phyloP scores from a whole-genome alignment of 2,329 filamentous ascomycete genomes.

The Hypoxylon sp. region DNA sequence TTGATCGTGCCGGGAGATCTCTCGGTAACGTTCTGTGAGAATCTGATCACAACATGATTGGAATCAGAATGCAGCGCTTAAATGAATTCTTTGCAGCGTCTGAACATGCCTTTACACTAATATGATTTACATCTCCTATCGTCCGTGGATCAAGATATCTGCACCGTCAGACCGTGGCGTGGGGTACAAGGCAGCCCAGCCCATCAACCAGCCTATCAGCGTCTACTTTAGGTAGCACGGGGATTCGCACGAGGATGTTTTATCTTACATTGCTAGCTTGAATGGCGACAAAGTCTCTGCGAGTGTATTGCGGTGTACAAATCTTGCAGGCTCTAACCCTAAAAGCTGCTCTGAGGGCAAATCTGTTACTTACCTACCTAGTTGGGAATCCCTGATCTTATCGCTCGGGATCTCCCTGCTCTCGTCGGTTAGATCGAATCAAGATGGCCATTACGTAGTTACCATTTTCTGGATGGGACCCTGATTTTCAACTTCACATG shows the following conservation, averaged over 20 bases:
- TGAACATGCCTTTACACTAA: background rate
- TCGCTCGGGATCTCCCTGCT: conserved; percentile 11
- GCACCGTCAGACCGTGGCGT: conserved; percentile 21
- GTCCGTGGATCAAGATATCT: conserved; percentile 23
- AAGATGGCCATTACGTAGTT: conserved; percentile 40
- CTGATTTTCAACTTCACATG: conserved; percentile 19
- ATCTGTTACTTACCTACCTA: conserved; percentile 38
- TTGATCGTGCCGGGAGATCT: background rate
- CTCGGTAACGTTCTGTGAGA: background rate
- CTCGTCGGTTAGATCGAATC: conserved; percentile 13
- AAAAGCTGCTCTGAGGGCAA: conserved; percentile 3
- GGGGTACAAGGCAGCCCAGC: conserved; percentile 19
- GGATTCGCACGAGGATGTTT: conserved; percentile 20
- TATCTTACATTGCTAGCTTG: conserved; percentile 21
- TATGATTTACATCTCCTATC: conserved; percentile 14
- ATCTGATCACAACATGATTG: background rate
- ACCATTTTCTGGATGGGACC: conserved; percentile 2
- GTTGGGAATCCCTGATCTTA: conserved; percentile 34
- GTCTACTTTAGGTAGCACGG: conserved; percentile 22
- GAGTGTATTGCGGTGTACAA: background rate
- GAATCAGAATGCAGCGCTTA: background rate
- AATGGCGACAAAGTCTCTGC: conserved; percentile 7
- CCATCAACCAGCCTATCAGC: conserved; percentile 34
- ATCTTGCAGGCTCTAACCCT: conserved; percentile 29
- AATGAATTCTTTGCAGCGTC: background rate